Conservation (phyloP, 371 early-diverging fungal species). For the Mortierella sp. region DNA sequence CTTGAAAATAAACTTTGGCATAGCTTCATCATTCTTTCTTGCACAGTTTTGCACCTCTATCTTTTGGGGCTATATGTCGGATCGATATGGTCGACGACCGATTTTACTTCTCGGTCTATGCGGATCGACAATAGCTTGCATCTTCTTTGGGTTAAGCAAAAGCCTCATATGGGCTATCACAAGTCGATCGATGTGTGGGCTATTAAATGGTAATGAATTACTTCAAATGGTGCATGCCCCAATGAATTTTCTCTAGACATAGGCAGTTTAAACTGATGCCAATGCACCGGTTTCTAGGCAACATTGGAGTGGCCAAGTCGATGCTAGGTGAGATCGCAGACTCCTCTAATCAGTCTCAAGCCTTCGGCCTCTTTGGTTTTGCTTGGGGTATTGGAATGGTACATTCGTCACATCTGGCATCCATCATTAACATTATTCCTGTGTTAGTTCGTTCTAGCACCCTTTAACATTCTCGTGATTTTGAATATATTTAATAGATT, state of each 20-base stretch:
- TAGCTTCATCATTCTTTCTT: constrained; percentile 61
- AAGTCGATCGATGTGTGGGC: constrained; percentile 76
- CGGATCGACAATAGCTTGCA: constrained; percentile 74
- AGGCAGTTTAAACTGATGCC: constrained; percentile 1
- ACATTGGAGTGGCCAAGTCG: constrained; percentile 88
- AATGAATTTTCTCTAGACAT: too few species aligned
- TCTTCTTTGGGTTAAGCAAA: constrained; percentile 82
- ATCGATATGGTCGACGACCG: constrained; percentile 82
- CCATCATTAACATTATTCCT: too few species aligned
- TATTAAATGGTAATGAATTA: constrained; percentile 84
- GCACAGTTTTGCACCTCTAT: constrained; percentile 68
- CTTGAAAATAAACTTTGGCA: background rate
- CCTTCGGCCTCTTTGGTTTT: constrained; percentile 77
- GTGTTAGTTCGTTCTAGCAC: background rate
- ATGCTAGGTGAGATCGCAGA: constrained; percentile 90
- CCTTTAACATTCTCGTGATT: background rate
- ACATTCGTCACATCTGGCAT: constrained; percentile 24
- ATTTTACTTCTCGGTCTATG: constrained; percentile 82
- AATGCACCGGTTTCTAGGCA: constrained; percentile 59
- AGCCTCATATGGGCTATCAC: constrained; percentile 75
- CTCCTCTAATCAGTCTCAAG: constrained; percentile 75
- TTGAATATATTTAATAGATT: background rate
- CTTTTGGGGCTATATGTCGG: constrained; percentile 68
- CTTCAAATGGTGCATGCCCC: too few species aligned
- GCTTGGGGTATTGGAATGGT: constrained; percentile 78